Conservation (phyloP, 164 flowering plant species). For the Berberis vulgaris region DNA sequence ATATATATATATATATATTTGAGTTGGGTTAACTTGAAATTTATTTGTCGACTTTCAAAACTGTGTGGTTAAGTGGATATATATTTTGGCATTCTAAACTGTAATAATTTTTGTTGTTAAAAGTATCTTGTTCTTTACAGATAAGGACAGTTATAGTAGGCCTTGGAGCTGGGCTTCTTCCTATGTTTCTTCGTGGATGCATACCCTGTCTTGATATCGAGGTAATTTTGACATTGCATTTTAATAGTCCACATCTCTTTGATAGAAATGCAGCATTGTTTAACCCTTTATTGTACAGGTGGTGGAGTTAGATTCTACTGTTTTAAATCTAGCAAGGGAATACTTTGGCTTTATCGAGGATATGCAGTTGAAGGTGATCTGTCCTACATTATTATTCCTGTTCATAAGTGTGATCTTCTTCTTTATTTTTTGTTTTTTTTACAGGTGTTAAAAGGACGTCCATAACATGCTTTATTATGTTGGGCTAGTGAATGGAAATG, state of each 20-base stretch:
- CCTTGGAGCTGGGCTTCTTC: constrained; percentile 96
- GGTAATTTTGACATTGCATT: constrained; percentile 30
- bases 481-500: too few relatives aligned
- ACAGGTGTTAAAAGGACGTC: too few relatives aligned
- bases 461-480: too few relatives aligned
- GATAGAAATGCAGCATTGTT: not conserved
- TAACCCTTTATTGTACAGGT: constrained; percentile 34
- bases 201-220: constrained; percentile 55
- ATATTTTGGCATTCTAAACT: not conserved
- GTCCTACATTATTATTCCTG: not conserved
- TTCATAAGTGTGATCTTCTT: not conserved
- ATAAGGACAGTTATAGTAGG: constrained; percentile 64
- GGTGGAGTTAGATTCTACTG: constrained; percentile 77
- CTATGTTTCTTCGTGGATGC: constrained; percentile 72
- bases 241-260: not conserved
- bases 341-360: constrained; percentile 68
- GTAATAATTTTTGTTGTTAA: not conserved
- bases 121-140: constrained; percentile 24
- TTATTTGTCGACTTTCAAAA: not conserved
- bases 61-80: not conserved
- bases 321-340: constrained; percentile 52
- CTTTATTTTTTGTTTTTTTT: too few relatives aligned
- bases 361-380: constrained; percentile 55
- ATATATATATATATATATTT: too few relatives aligned
- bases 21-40: too few relatives aligned